A percentile compares a stretch with the other conserved stretches of the same genome.
Conservation (phyloP, 495 filamentous ascomycete genomes). For the Immersiella caudata region DNA sequence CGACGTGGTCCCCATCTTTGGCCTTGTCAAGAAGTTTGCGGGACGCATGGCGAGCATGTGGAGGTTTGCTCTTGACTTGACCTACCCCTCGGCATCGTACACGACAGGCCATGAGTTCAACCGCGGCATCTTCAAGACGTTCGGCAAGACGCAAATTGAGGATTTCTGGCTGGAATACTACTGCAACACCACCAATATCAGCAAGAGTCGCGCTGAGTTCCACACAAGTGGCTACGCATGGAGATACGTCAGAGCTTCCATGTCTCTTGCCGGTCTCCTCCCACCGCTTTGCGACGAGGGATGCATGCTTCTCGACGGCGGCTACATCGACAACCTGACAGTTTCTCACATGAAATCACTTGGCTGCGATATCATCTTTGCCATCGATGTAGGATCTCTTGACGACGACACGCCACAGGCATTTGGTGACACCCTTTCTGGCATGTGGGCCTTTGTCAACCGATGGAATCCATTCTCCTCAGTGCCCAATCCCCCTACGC, state of each 20-base stretch:
- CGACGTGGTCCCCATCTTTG: slow-evolving; percentile 95
- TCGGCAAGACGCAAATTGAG: slow-evolving; percentile 94
- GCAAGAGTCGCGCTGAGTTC: slow-evolving; percentile 82
- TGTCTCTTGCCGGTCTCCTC: slow-evolving; percentile 90
- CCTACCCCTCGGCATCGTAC: slow-evolving; percentile 92
- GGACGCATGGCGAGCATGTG: slow-evolving; percentile 97
- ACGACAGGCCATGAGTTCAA: slow-evolving; percentile 99
- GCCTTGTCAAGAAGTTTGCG: slow-evolving; percentile 93
- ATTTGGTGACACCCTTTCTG: slow-evolving; percentile 93
- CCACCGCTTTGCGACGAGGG: slow-evolving; percentile 96
- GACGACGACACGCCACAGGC: slow-evolving; percentile 88
- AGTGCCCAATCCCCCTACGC: slow-evolving; percentile 85
- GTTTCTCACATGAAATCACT: slow-evolving; percentile 96
- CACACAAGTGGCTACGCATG: slow-evolving; percentile 95
- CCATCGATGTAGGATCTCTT: slow-evolving; percentile 87
- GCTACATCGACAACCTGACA: slow-evolving; percentile 96
- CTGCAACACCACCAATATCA: slow-evolving; percentile 98
- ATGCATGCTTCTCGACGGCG: slow-evolving; percentile 92
- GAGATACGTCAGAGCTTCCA: slow-evolving; percentile 93
- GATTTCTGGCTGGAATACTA: slow-evolving; percentile 99
- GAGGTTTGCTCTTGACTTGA: slow-evolving; percentile 93
- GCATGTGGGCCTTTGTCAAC: slow-evolving; percentile 90
- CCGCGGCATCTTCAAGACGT: slow-evolving; percentile 97
- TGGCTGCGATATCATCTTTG: slow-evolving; percentile 91
- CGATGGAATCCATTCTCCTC: slow-evolving; percentile 94